Evolutionary conservation across 768 basidiomycete genomes (phyloP), one percentile per base, ranked within the genome.

Genomic region (Auriscalpium orientale): DNA sequence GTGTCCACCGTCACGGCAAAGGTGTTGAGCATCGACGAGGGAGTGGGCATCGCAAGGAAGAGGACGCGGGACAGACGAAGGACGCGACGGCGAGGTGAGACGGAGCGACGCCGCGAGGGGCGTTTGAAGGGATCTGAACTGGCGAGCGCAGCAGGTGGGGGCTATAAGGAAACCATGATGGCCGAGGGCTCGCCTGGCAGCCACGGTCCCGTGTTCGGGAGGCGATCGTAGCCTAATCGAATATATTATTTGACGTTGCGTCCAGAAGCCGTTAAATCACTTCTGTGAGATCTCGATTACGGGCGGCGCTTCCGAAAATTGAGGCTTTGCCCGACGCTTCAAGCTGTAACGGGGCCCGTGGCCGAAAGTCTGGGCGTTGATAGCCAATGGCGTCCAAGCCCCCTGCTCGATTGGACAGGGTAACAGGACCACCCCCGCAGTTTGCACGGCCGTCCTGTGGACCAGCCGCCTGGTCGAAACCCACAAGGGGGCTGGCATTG

Each of bases 181-280:
- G 50, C 40, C 40, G 40, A 43, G 40, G 51, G 51, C 51, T 57
- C 44, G 54, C 46, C 52, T 59, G 52, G 56, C 50, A 58, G 58
- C 58, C 58, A 60, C 58, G 53, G 54, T 18, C 40, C 58, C 58
- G 58, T 58, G 58, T 52, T 58, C 51, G 51, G 58, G 58, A 59
- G 53, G 54, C 56, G 56, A 60, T 58, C 53, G 46, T 18, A 43
- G 40, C 15, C 18, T 43, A 43, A 43, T 43, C 18, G 40, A 43
- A 43, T 43, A 15, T 43, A 18, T 28, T 43, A 43, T 43, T 43
- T 43, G 40, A 43, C 40, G 40, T 28, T 28, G 28, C 28, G 28
- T 43, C 40, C 40, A 43, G 18, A 43, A 43, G 15, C 40, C 40
- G 40, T 18, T 43, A 43, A 43, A 15, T 18, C 13, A 13, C 18